Evolutionary conservation across 2,329 filamentous ascomycete genomes (phyloP), one percentile per base, ranked within the genome.

Genomic region (Sordariomycetes sp.): DNA sequence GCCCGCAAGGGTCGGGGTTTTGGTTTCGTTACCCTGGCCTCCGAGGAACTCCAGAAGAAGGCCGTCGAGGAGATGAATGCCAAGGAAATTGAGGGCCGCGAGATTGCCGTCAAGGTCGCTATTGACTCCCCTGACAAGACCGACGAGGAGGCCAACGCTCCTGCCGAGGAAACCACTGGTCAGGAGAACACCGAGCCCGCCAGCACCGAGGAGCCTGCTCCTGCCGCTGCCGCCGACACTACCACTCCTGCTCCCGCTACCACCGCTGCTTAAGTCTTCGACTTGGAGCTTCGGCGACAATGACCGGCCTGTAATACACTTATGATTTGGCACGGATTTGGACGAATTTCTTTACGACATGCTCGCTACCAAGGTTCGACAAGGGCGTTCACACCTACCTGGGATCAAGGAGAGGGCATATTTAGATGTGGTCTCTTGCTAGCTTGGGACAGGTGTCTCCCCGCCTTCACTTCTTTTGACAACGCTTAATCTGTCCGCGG

Each of bases 71-170:
- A 98, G 74, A 98, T 98, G 92, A 95, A 98, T 67, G 92, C 87
- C 68, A 96, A 94, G 79, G 86, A 94, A 61, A 92, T 98, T 48
- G 92, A 96, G 64, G 92, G 90, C 45, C 90, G 92, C 55, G 90
- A 96, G 72, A 98, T 98, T 50, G 92, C 92, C 46, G 92, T 98
- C 75, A 98, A 98, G 84, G 88, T 98, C 58, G 92, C 92, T 57
- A 96, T 98, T 57, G 92, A 98, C 72, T 95, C 87, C 74, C 92
- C 92, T 45, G 90, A 93, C 68, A 98, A 96, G 82, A 80, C 76
- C 40, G 76, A 82, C 45, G 90, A 95, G 66, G 90, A 95, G 58
- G 78, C 83, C 54, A 82, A 72, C 51, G 64, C 64, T 42, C 61
- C 61, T 33, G 64, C 68, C 44, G 54, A 57, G 33, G 57, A 55